Evolutionary conservation across 495 filamentous ascomycete species (phyloP).

Genomic region (Lophium mytilinum): DNA sequence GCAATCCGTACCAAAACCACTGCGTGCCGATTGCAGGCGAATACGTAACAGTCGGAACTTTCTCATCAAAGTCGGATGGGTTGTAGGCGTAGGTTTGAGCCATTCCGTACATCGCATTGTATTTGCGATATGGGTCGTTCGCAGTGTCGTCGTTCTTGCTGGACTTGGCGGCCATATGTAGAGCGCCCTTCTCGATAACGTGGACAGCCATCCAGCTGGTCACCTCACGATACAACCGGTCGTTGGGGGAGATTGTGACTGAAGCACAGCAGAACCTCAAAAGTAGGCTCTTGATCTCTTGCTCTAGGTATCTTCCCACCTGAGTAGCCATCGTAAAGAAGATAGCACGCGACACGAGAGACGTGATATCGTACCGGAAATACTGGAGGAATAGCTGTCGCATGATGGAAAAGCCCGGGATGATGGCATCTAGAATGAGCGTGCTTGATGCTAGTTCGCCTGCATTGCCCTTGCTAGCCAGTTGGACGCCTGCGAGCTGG

Average conservation of each 20-base stretch:
- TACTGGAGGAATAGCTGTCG: neutral
- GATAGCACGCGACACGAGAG: neutral
- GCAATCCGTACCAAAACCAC: conserved; percentile 11
- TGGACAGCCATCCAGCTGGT: conserved; percentile 6
- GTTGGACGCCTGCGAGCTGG: neutral
- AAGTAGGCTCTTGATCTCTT: neutral
- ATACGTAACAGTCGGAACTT: neutral
- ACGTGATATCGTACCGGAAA: neutral
- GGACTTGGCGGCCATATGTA: neutral
- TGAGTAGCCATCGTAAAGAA: neutral
- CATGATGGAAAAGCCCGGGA: neutral
- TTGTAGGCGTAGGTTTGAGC: neutral
- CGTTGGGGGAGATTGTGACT: conserved; percentile 5
- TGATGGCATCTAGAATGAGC: neutral
- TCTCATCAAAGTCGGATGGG: neutral
- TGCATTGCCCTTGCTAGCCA: neutral
- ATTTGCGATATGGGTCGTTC: neutral
- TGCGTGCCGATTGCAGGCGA: conserved; percentile 10
- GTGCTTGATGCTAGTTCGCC: neutral
- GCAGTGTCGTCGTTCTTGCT: neutral
- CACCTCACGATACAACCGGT: conserved; percentile 9
- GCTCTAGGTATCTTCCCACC: neutral
- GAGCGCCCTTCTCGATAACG: neutral
- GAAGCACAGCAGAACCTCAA: neutral
- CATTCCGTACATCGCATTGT: neutral